Evolutionary conservation across 176 grass and related monocot species (phyloP).

Genomic region (Tuctoria greenei): DNA sequence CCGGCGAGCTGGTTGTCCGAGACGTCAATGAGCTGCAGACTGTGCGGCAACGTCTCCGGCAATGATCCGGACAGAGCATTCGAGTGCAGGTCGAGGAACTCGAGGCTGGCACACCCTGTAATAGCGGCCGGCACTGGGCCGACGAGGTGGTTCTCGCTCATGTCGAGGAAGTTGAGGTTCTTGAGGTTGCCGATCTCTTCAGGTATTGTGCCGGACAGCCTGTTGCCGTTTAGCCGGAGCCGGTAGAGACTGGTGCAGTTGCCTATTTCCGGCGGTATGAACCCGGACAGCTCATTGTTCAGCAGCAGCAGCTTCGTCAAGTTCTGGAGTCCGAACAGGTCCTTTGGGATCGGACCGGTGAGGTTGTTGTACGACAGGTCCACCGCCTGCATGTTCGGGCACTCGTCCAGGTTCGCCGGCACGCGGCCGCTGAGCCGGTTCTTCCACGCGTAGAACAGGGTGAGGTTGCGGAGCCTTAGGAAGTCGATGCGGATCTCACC

Average conservation of each 20-base stretch:
- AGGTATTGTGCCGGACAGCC: constrained; percentile 64
- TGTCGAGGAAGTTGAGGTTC: constrained; percentile 83
- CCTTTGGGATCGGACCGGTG: constrained; percentile 64
- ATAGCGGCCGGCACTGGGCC: constrained; percentile 60
- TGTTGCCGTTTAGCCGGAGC: constrained; percentile 73
- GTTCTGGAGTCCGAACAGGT: constrained; percentile 72
- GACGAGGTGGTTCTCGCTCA: constrained; percentile 78
- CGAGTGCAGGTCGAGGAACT: constrained; percentile 87
- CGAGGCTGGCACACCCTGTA: constrained; percentile 56
- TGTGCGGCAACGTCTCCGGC: constrained; percentile 62
- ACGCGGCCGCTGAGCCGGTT: constrained; percentile 80
- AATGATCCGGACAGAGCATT: constrained; percentile 68
- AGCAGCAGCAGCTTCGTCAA: constrained; percentile 85
- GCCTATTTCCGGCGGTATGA: constrained; percentile 76
- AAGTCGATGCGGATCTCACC: constrained; percentile 81
- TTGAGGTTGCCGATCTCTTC: constrained; percentile 68
- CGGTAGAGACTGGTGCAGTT: constrained; percentile 81
- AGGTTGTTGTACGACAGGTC: constrained; percentile 96
- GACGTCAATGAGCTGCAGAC: constrained; percentile 73
- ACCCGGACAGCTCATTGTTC: constrained; percentile 75
- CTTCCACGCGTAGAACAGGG: constrained; percentile 95
- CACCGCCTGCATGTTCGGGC: constrained; percentile 62
- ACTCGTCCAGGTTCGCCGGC: constrained; percentile 62
- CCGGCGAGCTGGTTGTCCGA: constrained; percentile 80
- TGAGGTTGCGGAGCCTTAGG: constrained; percentile 62